Evolutionary conservation across 495 filamentous ascomycete genomes (phyloP).

Genomic region (Clohesyomyces aquaticus): DNA sequence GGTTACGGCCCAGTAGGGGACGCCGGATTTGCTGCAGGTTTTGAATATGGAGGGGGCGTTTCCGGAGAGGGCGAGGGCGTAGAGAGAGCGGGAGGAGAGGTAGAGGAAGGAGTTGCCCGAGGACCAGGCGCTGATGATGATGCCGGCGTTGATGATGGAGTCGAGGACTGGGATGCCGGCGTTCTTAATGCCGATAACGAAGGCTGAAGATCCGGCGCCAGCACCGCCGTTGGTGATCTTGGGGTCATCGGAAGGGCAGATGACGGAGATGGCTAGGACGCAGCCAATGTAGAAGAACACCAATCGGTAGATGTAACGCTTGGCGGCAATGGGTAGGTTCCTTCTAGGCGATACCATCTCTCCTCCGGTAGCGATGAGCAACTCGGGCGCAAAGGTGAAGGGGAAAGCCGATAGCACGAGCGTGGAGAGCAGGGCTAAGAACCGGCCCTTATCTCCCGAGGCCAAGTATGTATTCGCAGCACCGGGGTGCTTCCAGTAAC

Average conservation of each 20-base stretch:
- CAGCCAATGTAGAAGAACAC: conserved; percentile 65
- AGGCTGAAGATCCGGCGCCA: conserved; percentile 61
- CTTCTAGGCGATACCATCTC: conserved; percentile 50
- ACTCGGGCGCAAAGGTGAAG: conserved; percentile 61
- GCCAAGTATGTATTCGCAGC: conserved; percentile 52
- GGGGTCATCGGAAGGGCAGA: conserved; percentile 61
- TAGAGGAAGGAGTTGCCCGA: conserved; percentile 66
- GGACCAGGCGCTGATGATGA: conserved; percentile 73
- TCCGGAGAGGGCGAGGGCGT: conserved; percentile 48
- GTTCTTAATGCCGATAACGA: conserved; percentile 61
- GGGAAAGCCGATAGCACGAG: conserved; percentile 58
- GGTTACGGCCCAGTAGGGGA: conserved; percentile 42
- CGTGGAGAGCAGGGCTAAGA: conserved; percentile 48
- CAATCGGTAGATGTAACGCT: conserved; percentile 57
- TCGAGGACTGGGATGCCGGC: conserved; percentile 61
- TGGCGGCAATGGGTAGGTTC: conserved; percentile 57
- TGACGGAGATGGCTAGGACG: conserved; percentile 59
- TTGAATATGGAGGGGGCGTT: conserved; percentile 46
- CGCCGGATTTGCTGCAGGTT: conserved; percentile 42
- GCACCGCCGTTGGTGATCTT: conserved; percentile 54
- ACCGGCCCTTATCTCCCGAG: conserved; percentile 54
- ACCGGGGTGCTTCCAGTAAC: conserved; percentile 48
- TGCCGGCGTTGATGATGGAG: conserved; percentile 68
- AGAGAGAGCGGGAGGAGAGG: conserved; percentile 57
- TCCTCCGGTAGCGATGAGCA: conserved; percentile 59